Base-by-base conservation (phyloP, 768 basidiomycete genomes). In the Tricholomella constricta region DNA sequence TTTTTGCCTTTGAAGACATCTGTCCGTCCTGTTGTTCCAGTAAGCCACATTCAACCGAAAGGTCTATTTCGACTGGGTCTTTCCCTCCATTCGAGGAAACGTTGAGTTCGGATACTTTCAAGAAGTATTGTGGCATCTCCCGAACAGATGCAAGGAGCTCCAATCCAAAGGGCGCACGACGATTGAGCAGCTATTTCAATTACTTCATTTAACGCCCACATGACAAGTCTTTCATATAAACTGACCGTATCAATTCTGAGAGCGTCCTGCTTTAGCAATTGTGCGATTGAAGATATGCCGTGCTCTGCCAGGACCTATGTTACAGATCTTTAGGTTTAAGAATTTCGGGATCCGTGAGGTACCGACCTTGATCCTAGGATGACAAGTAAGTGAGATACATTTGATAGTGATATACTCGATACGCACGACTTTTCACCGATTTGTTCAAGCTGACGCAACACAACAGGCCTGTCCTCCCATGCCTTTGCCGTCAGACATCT, bases 391-490 rank as follows among this genome's bases (percentile, higher is more conserved):
- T 64, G 74, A 75, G 57, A 75, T 67, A 23, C 74, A 72, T 52
- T 25, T 40, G 20, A 34, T 15, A 20, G 45, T 29, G 22, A 29
- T 36, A 14, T 12, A 35, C 7, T 4, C 15, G 35, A 20, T 4
- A 69, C 88, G 65, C 51, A 92, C 91, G 90, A 91, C 81, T 92
- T 93, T 64, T 94, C 91, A 27, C 95, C 96, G 36, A 98, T 86
- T n/a, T 86, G 83, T 29, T 90, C 85, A 45, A 98, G 79, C 66
- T 98, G 96, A 12, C 89, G 80, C 48, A 98, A 79, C 6, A 96
- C 88, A 12, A 86, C 73, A 4, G 93, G 85, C 17, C 90, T 75
- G 62, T 94, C 88, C 62, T 98, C 95, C 96, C 96, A 98, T 37
- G 92, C 87, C 61, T 88, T 93, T 4, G 91, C 91, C 47, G 76